Evolutionary conservation across 805 yeast species (phyloP).

Genomic region (Cyberlindnera mycetangii): DNA sequence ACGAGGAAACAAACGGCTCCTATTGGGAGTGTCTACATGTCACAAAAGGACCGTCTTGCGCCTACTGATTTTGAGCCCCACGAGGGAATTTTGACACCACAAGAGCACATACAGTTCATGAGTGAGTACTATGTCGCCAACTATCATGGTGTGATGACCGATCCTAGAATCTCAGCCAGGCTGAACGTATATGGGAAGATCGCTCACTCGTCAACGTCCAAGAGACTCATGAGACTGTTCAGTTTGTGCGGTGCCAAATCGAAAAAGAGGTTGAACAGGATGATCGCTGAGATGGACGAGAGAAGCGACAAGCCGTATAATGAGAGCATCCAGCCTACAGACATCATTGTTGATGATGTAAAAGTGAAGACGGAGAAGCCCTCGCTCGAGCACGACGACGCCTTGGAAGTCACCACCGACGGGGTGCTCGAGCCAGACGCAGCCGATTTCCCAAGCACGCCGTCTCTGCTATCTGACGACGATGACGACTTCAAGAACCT

Average conservation of each 20-base stretch:
- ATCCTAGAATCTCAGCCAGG: constrained; percentile 17
- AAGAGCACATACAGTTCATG: constrained; percentile 20
- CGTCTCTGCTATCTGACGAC: constrained; percentile 14
- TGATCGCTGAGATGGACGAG: constrained; percentile 8
- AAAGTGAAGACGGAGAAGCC: neutral
- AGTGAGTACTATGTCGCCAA: constrained; percentile 12
- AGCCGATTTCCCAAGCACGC: constrained; percentile 5
- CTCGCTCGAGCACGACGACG: neutral
- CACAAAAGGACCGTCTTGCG: constrained; percentile 16
- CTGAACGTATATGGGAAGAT: constrained; percentile 14
- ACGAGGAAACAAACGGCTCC: neutral
- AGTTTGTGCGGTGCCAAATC: constrained; percentile 9
- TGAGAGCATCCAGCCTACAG: constrained; percentile 3
- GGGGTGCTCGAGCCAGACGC: neutral
- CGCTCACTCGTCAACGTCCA: constrained; percentile 13
- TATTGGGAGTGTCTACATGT: constrained; percentile 2
- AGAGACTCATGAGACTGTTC: constrained; percentile 16
- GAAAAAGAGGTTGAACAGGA: constrained; percentile 11
- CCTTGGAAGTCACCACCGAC: neutral
- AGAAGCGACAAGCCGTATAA: constrained; percentile 1
- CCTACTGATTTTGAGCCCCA: constrained; percentile 4
- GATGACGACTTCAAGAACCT: constrained; percentile 18
- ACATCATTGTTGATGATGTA: constrained; percentile 9
- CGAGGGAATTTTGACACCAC: constrained; percentile 22
- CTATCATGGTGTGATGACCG: constrained; percentile 3